A percentile compares a stretch with the other conserved stretches of the same genome.
phyloP scores from a whole-genome alignment of 495 filamentous ascomycete species.

The Xylaria acuta region DNA sequence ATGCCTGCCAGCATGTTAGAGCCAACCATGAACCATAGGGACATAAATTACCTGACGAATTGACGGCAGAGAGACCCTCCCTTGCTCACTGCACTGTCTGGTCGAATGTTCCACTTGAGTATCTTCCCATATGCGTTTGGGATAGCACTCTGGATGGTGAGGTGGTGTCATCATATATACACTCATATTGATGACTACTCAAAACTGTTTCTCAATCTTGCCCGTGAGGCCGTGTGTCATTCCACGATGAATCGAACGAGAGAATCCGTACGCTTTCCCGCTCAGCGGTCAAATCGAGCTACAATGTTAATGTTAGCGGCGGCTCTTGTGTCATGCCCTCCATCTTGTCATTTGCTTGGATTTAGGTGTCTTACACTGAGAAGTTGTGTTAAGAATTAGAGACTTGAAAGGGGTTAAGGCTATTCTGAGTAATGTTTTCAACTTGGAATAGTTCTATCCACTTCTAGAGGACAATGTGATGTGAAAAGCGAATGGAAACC shows the following conservation, averaged over 20 bases:
- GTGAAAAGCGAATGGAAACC: neutral
- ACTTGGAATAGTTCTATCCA: neutral
- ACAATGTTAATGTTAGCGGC: neutral
- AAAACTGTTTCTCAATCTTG: neutral
- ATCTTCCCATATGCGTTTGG: neutral
- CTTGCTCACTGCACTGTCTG: constrained; percentile 28
- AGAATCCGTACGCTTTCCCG: neutral
- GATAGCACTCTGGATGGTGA: neutral
- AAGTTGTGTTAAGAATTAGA: neutral
- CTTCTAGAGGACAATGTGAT: neutral
- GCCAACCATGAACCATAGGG: neutral
- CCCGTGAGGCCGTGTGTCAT: neutral
- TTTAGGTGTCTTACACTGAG: neutral
- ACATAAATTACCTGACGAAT: constrained; percentile 48
- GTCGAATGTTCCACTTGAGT: neutral
- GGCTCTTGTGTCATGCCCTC: neutral
- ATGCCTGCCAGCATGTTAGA: constrained; percentile 41
- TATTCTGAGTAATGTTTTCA: neutral
- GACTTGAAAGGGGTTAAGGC: neutral
- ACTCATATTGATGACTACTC: neutral
- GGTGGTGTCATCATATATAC: neutral
- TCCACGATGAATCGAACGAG: neutral
- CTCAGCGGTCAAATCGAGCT: neutral
- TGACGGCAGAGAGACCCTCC: constrained; percentile 50
- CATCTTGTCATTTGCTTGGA: neutral